Percentiles rank a stretch among this genome's conserved stretches.
Conservation (phyloP, 2,329 filamentous ascomycete genomes). For the Colletotrichum brevisporum region DNA sequence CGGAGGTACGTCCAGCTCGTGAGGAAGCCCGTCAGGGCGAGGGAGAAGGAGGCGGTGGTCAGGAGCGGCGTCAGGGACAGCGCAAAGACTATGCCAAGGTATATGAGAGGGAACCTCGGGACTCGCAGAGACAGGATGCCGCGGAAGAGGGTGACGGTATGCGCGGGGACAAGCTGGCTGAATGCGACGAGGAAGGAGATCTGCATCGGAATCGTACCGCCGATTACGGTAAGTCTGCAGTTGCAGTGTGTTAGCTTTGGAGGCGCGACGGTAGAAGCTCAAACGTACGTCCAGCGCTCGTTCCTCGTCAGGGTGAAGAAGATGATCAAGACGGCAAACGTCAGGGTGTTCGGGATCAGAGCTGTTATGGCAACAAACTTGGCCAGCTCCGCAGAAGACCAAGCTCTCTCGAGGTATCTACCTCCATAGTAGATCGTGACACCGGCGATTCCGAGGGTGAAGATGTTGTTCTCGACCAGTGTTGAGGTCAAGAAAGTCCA, state of each 20-base stretch:
- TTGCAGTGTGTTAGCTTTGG: slow-evolving; percentile 53
- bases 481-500: slow-evolving; percentile 93
- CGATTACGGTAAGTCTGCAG: slow-evolving; percentile 82
- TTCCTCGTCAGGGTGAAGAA: slow-evolving; percentile 79
- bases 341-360: slow-evolving; percentile 84
- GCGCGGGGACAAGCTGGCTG: slow-evolving; percentile 96
- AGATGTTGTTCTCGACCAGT: slow-evolving; percentile 92
- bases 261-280: slow-evolving; percentile 2
- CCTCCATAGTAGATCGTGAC: slow-evolving; percentile 91
- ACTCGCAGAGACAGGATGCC: slow-evolving; percentile 92
- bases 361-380: slow-evolving; percentile 87
- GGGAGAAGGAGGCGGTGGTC: slow-evolving; percentile 81
- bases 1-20: slow-evolving; percentile 96
- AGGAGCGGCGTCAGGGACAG: slow-evolving; percentile 70
- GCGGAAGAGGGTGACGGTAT: slow-evolving; percentile 94
- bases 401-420: slow-evolving; percentile 94
- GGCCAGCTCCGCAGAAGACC: slow-evolving; percentile 91
- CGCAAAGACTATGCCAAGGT: slow-evolving; percentile 81
- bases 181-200: slow-evolving; percentile 96
- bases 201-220: slow-evolving; percentile 90
- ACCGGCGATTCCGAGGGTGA: slow-evolving; percentile 84
- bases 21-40: slow-evolving; percentile 85
- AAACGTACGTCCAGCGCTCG: slow-evolving; percentile 77
- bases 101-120: slow-evolving; percentile 77
- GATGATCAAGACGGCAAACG: slow-evolving; percentile 80